Base-by-base conservation (phyloP, 768 basidiomycete genomes). In the Candolleomyces efflorescens region DNA sequence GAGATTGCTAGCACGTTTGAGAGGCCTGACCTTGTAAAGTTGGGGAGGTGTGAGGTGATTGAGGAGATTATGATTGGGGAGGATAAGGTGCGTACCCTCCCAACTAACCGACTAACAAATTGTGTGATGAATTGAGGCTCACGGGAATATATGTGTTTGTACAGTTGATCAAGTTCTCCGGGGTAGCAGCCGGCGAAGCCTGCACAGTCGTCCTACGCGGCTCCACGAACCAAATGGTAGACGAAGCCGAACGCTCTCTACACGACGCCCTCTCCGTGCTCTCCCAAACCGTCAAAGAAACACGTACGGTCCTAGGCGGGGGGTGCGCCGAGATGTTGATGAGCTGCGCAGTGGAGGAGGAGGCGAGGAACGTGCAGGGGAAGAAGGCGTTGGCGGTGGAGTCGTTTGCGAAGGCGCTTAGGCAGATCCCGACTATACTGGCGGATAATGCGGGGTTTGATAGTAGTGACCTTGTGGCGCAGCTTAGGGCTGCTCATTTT, bases 1-100 rank as follows among this genome's bases (percentile, higher is more conserved):
- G 97, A 99, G 74, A 98, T 99, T 61, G 90, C 93, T 0, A 91
- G 88, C 63, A 97, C 96, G 0, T 99, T 98, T 66, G 96, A 96
- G 53, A 79, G 89, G 41, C 93, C 95, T 0, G 92, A 95, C 65
- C 82, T 91, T 24, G 93, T 98, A 58, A 94, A 92, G 69, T 84
- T 99, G 12, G 97, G 97, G 5, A 80, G 79, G 41, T 98, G 96
- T 68, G 96, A 98, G 62, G 69, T 94, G 61, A 97, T 99, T 56
- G 97, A 98, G 75, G 97, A 99, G 76, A 89, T 98, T 64, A 98
- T 99, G 82, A 98, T 99, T 63, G 97, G 97, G 17, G 97, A 99
- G 75, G 97, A 99, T 73, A 97, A 94, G 95, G 27, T 27, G 27
- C 27, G 4, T 27, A 27, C 9, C 9, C 9, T 27, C 27, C n/a